Conservation (phyloP, 805 yeast genomes). For the Lipomyces sp. region DNA sequence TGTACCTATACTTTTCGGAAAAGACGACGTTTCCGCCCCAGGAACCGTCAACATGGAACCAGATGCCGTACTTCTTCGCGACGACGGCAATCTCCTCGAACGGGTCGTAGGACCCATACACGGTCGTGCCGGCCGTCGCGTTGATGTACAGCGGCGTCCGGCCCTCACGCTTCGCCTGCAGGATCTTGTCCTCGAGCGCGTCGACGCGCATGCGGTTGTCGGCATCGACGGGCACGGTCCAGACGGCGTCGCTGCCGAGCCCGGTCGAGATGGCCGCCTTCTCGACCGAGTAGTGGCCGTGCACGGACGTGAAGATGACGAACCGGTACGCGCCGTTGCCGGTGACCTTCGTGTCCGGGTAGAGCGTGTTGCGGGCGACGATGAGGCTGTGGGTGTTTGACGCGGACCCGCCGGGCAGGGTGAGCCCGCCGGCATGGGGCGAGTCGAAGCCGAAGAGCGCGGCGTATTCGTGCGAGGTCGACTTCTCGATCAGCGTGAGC, state of each 20-base stretch:
- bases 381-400: slow-evolving; percentile 77
- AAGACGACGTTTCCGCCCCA: slow-evolving; percentile 88
- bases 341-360: slow-evolving; percentile 62
- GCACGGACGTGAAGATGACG: slow-evolving; percentile 67
- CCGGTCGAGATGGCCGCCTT: slow-evolving; percentile 79
- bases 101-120: slow-evolving; percentile 77
- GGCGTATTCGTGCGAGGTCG: slow-evolving; percentile 66
- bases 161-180: slow-evolving; percentile 49
- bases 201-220: slow-evolving; percentile 57
- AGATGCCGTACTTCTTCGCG: slow-evolving; percentile 53
- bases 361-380: slow-evolving; percentile 63
- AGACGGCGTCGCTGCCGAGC: slow-evolving; percentile 58
- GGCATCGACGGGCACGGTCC: slow-evolving; percentile 56
- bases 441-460: slow-evolving; percentile 55
- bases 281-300: slow-evolving; percentile 67
- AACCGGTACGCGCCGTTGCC: slow-evolving; percentile 58
- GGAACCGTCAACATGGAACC: slow-evolving; percentile 86
- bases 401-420: slow-evolving; percentile 86
- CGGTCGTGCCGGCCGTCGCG: slow-evolving; percentile 88
- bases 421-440: slow-evolving; percentile 68
- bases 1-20: slow-evolving; percentile 46
- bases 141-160: slow-evolving; percentile 69
- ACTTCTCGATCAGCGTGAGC: slow-evolving; percentile 68
- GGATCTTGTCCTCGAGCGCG: slow-evolving; percentile 48
- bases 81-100: slow-evolving; percentile 53